These are phyloP conservation scores for Salmacisia buchloeana DNA, from an alignment of 1,284 basidiomycete species.

Conservation along the genomic window DNA sequence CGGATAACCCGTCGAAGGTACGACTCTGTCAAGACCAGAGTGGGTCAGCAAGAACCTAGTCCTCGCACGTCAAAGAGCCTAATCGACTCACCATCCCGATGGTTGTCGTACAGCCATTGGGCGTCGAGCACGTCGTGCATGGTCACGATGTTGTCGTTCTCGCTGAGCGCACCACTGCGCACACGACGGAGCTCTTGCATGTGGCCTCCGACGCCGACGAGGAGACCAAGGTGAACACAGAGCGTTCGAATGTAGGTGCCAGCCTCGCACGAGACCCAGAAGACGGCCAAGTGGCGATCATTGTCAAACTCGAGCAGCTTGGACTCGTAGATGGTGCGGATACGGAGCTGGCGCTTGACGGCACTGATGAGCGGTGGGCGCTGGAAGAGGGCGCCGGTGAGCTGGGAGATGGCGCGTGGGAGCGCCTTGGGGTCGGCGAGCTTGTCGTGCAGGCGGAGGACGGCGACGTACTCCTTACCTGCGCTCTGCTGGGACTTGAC, in stretches of 20 bases:
- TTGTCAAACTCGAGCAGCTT: conserved; percentile 97
- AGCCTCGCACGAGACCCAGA: conserved; percentile 98
- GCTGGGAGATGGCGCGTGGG: conserved; percentile 86
- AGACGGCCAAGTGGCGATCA: conserved; percentile 90
- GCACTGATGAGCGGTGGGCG: conserved; percentile 97
- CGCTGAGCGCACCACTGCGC: conserved; percentile 88
- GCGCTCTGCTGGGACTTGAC: conserved; percentile 98
- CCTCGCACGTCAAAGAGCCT: neutral
- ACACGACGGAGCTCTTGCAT: conserved; percentile 98
- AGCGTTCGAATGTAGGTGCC: conserved; percentile 98
- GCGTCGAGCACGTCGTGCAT: conserved; percentile 99
- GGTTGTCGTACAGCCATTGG: conserved; percentile 98
- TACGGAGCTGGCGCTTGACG: conserved; percentile 95
- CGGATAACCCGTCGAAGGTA: conserved; percentile 93
- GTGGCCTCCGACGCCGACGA: conserved; percentile 95
- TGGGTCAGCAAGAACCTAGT: neutral
- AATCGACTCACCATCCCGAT: conserved; percentile 69
- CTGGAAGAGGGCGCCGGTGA: conserved; percentile 98
- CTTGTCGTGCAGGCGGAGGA: conserved; percentile 80
- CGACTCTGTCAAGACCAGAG: conserved; percentile 63
- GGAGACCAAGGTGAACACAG: conserved; percentile 90
- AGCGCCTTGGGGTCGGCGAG: conserved; percentile 77
- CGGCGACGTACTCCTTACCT: conserved; percentile 98
- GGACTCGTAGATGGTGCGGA: conserved; percentile 94
- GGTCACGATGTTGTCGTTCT: conserved; percentile 96